Base-by-base conservation (phyloP, 768 basidiomycete genomes). In the Collybia sordida region DNA sequence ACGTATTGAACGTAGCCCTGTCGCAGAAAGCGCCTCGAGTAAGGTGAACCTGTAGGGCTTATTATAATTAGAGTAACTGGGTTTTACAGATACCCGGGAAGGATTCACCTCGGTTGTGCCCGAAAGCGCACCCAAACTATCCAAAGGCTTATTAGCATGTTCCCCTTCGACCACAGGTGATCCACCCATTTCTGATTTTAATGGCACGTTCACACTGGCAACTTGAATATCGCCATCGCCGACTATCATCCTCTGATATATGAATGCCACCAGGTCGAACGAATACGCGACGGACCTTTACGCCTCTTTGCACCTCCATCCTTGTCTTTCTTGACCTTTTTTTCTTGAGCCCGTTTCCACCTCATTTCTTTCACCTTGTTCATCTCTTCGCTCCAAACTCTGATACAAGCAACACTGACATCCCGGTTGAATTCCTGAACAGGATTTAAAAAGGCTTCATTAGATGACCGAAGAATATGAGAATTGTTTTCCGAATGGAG, bases 381-480 rank as follows among this genome's bases (percentile, higher is more conserved):
- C 35, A 81, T 45, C 48, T 84, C 73, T 60, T 94, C 88, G 51
- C 89, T 87, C 93, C 93, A 99, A 3, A 85, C 82, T 24, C 85
- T 77, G 49, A 99, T 98, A 56, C 88, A 89, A 18, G 93, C 92
- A 37, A 98, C 85, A 55, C 90, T 93, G 40, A 92, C 67, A 69
- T 99, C 97, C 34, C 97, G 80, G 70, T 99, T 99, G 76, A 97
- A 99, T 67, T 99, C 93, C 64, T 99, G 97, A 11, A 98, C 88
- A 5, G 97, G 96, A 64, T 99, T 99, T 52, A 98, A 71, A 67
- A 99, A 99, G 2, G 95, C 92, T 50, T 90, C 88, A 54, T 92
- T 89, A 6, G 80, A 75, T 4, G 86, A 82, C 19, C 94, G 74
- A 48, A 97, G 78, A 62, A 98, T 89, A 61, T 81, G 83, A 0